Base-by-base conservation (phyloP, 1,284 basidiomycete genomes). In the Hymenochaete sp. region DNA sequence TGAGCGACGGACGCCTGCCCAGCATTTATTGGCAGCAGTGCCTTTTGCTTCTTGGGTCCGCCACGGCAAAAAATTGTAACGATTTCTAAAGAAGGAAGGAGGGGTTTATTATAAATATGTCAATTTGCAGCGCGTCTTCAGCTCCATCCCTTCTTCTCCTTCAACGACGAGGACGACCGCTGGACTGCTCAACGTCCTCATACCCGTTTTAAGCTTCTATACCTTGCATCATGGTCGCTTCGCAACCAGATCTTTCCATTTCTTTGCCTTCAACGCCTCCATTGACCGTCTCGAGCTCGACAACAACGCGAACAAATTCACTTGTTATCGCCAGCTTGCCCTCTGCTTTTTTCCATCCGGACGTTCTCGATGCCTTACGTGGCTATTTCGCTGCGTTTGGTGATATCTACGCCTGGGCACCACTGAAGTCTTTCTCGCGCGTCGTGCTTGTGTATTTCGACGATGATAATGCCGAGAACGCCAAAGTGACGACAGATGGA, bases 331-430 rank as follows among this genome's bases (percentile, higher is more conserved):
- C 84, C 1, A 67, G 73, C 1, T 63, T 87, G 1, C 79, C 82
- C 8, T 71, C 65, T 45, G 62, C 68, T 2, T 82, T 90, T 67
- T 93, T 76, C 66, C 65, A 81, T 33, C 78, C 82, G 1, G 54
- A 72, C 0, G 71, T 89, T 38, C 69, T 90, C 13, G 61, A 72
- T n/a, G 72, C 83, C 4, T 67, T 93, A 22, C 72, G 68, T 36
- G 63, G 69, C 14, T 80, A 90, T 56, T 93, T 93, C 58, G 67
- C 67, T 3, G 60, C 68, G 0, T 91, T 81, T 57, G 93, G 92
- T 13, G 64, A 71, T 24, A 75, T 96, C 14, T 80, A 85, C 56
- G 75, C 83, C 55, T 96, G 91, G 90, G 88, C 86, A 1, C 88
- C 90, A 5, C 64, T 96, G 8, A 74, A 73, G n/a, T 77, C 76